These are phyloP conservation scores for Podaxis carcinomalis DNA, from an alignment of 768 basidiomycete genomes.

Conservation along the genomic window DNA sequence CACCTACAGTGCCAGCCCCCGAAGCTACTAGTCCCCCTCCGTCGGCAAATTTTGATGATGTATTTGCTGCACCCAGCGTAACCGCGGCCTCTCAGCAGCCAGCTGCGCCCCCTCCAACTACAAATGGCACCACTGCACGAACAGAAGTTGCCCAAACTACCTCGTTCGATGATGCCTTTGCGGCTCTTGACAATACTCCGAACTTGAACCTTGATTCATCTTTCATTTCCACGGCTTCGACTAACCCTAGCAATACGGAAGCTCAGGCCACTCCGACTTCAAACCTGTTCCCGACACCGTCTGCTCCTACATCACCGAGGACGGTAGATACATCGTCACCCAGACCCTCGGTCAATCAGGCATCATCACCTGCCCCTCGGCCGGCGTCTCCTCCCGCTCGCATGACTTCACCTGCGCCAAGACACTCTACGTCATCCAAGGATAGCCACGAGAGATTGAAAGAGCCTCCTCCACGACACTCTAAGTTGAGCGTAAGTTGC, in stretches of 20 bases:
- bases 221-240: constrained; percentile 10
- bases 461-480: constrained; percentile 54
- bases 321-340: constrained; percentile 32
- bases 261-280: constrained; percentile 3
- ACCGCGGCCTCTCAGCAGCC: constrained; percentile 1
- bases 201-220: constrained; percentile 19
- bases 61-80: constrained; percentile 12
- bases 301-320: constrained; percentile 24
- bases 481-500: constrained; percentile 71
- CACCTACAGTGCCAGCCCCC: not conserved
- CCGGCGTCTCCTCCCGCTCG: constrained; percentile 48
- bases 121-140: constrained; percentile 1
- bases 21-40: not conserved
- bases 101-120: not conserved
- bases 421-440: constrained; percentile 57
- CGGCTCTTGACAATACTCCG: constrained; percentile 34
- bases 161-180: constrained; percentile 43
- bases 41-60: constrained; percentile 15
- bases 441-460: constrained; percentile 55
- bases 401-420: constrained; percentile 51
- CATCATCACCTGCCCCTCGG: constrained; percentile 40
- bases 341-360: constrained; percentile 23
- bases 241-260: constrained; percentile 9
- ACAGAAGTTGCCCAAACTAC: not conserved
- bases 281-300: constrained; percentile 9